Conservation (phyloP, 2,329 filamentous ascomycete genomes). For the Fusarium staphyleae region DNA sequence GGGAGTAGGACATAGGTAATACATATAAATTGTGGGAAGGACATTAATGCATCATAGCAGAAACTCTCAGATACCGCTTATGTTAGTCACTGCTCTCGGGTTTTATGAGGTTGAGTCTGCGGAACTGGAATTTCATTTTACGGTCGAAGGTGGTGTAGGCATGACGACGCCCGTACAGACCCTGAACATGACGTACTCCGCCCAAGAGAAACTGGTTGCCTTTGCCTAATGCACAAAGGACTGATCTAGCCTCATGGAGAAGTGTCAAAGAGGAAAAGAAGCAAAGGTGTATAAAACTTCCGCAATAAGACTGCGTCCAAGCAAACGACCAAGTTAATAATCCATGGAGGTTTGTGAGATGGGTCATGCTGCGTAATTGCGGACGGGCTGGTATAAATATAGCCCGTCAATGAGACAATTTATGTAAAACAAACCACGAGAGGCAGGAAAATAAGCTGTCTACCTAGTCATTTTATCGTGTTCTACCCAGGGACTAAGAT, state of each 20-base stretch:
- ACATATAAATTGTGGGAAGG: too few relatives aligned
- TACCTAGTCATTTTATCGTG: conserved; percentile 3
- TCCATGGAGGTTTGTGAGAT: not conserved
- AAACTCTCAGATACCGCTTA: too few relatives aligned
- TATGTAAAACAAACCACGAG: not conserved
- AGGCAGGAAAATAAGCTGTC: not conserved
- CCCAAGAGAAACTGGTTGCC: too few relatives aligned
- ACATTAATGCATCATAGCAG: too few relatives aligned
- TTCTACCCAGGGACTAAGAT: not conserved
- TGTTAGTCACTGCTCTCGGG: too few relatives aligned
- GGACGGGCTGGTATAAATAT: conserved; percentile 15
- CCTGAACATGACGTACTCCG: too few relatives aligned
- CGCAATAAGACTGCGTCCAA: not conserved
- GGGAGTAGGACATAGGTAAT: too few relatives aligned
- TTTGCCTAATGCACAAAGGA: not conserved
- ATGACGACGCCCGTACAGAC: too few relatives aligned
- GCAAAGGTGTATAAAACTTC: not conserved
- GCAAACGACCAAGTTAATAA: conserved; percentile 1
- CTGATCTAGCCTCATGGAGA: not conserved
- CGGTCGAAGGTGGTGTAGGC: too few relatives aligned
- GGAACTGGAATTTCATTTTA: too few relatives aligned
- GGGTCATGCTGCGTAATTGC: too few relatives aligned
- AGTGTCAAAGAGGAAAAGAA: not conserved
- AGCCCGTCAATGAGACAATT: conserved; percentile 7
- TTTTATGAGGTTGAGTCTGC: too few relatives aligned